Percentiles rank a stretch among this genome's conserved stretches.
phyloP scores from a whole-genome alignment of 106 monocot species.

The Acorus gramineus region DNA sequence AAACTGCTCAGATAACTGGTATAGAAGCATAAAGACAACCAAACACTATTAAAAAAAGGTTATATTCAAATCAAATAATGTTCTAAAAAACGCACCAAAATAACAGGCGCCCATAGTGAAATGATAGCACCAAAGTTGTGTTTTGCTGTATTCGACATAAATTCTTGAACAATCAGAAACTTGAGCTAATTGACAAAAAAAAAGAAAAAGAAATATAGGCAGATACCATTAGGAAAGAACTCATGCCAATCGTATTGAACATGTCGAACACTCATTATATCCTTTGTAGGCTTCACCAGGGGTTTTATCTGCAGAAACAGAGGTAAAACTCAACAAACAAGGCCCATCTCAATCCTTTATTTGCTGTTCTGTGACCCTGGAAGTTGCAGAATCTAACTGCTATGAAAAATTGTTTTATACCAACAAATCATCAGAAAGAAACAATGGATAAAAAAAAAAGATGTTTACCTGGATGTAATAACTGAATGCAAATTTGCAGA shows the following conservation, averaged over 20 bases:
- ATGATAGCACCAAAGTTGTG: constrained; percentile 75
- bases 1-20: neutral
- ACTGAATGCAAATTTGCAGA: constrained; percentile 84
- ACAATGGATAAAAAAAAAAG: neutral
- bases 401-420: too few species aligned
- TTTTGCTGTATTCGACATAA: constrained; percentile 41
- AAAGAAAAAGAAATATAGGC: neutral
- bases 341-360: too few species aligned
- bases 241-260: constrained; percentile 92
- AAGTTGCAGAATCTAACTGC: too few species aligned
- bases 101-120: constrained; percentile 85
- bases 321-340: too few species aligned
- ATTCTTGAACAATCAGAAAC: constrained; percentile 5
- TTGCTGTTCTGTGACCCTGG: too few species aligned
- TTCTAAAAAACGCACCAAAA: constrained; percentile 46
- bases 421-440: neutral
- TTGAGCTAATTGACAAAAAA: neutral
- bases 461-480: constrained; percentile 58
- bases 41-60: neutral
- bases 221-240: constrained; percentile 89
- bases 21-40: neutral
- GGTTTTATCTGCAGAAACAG: constrained; percentile 58
- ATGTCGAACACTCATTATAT: constrained; percentile 81
- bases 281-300: constrained; percentile 87
- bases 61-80: constrained; percentile 7